Base-by-base conservation (phyloP, 495 filamentous ascomycete genomes). In the Rhypophila decipiens region DNA sequence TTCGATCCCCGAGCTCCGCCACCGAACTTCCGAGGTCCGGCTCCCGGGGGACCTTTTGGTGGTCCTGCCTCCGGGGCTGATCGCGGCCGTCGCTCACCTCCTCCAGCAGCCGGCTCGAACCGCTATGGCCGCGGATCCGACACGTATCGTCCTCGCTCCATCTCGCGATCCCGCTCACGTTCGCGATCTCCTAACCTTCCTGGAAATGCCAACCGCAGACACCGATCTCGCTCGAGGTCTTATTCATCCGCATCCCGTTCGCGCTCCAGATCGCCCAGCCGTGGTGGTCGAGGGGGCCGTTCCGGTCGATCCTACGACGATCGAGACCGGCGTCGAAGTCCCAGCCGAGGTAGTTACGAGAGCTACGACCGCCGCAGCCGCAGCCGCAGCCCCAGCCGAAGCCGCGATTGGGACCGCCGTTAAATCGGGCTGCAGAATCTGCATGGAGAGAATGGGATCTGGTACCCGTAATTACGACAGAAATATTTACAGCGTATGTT, bases 301-400 rank as follows among this genome's bases (percentile, higher is more conserved):
- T 59, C 63, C 43, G 64, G 56, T 29, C 61, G 52, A 56, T 40
- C 66, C 48, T 63, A 70, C 48, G 68, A 70, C 46, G 65, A 67
- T 3, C 53, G 41, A 12, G 66, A 70, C 5, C 51, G 76, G 44
- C 68, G 76, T 46, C 70, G 84, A 50, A 87, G 79, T 49, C 72
- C 74, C 11, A 85, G 81, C 57, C 80, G 80, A 51, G 76, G 68
- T 47, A 83, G 80, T 51, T 82, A 81, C 56, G 76, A 74, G 39
- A 62, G 61, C 46, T 52, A 59, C n/a, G 60, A 53, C 34, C 47
- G 60, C 17, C 55, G 58, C 13, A 59, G 56, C 29, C 57, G 53
- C 19, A 57, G 58, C 35, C 53, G 56, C 39, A 60, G 55, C 29
- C 57, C 51, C 19, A 57, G 58, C 35, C 53, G 56, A 35, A 60